Conservation (phyloP, 768 basidiomycete genomes). For the Psilocybe tampanensis region DNA sequence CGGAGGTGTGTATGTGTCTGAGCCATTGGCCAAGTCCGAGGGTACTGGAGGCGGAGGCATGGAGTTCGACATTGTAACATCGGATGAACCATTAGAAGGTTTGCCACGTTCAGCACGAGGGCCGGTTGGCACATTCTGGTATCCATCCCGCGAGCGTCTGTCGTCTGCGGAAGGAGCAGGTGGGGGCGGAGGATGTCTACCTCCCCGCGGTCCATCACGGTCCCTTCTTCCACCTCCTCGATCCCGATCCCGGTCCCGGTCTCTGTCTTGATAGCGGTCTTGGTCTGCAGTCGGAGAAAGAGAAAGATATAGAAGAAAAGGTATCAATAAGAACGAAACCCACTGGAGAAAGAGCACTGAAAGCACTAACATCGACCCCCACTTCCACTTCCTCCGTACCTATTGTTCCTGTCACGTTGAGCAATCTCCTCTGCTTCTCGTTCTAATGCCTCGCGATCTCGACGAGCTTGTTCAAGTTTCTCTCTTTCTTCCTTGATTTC, state of each 20-base stretch:
- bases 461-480: constrained; percentile 58
- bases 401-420: constrained; percentile 46
- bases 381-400: constrained; percentile 43
- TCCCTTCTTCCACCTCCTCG: constrained; percentile 41
- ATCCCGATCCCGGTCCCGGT: constrained; percentile 31
- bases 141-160: constrained; percentile 43
- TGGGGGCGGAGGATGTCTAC: constrained; percentile 38
- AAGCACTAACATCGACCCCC: constrained; percentile 40
- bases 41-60: constrained; percentile 54
- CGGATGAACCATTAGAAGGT: constrained; percentile 34
- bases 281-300: constrained; percentile 41
- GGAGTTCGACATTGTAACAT: constrained; percentile 34
- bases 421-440: constrained; percentile 70
- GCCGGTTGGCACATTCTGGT: constrained; percentile 78
- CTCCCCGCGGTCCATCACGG: constrained; percentile 40
- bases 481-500: constrained; percentile 79
- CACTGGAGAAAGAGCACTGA: constrained; percentile 19
- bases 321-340: constrained; percentile 18
- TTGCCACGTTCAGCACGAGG: constrained; percentile 78
- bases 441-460: constrained; percentile 75
- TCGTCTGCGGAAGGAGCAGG: constrained; percentile 29
- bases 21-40: constrained; percentile 30
- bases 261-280: constrained; percentile 47
- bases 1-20: constrained; percentile 51
- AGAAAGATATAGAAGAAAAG: constrained; percentile 14